phyloP scores from a whole-genome alignment of 495 filamentous ascomycete genomes.

The Hypoxylon fuscum region DNA sequence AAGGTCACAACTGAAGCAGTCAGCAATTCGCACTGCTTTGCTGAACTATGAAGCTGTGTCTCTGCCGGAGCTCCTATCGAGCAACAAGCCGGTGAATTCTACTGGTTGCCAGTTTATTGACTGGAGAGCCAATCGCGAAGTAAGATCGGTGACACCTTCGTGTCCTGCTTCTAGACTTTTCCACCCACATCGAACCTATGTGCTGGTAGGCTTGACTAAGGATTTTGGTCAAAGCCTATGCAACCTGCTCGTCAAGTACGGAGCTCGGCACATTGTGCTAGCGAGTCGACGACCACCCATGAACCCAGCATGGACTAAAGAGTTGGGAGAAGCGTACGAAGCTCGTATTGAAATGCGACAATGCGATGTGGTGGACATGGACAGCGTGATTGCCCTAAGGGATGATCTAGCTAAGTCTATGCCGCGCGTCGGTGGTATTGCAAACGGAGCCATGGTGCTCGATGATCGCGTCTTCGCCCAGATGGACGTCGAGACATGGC shows the following conservation, averaged over 20 bases:
- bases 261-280: constrained; percentile 63
- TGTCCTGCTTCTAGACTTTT: constrained; percentile 37
- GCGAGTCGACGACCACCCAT: constrained; percentile 65
- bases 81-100: background rate
- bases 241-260: constrained; percentile 62
- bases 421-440: constrained; percentile 56
- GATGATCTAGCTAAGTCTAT: constrained; percentile 30
- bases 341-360: constrained; percentile 46
- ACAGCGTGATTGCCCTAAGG: constrained; percentile 43
- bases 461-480: constrained; percentile 57
- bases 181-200: constrained; percentile 59
- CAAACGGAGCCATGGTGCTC: constrained; percentile 66
- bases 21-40: no score
- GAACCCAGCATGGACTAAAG: constrained; percentile 56
- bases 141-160: constrained; percentile 30
- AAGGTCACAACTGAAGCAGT: no score
- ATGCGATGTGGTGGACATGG: constrained; percentile 48
- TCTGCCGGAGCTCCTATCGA: constrained; percentile 37
- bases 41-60: constrained; percentile 12
- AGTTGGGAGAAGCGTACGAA: constrained; percentile 43
- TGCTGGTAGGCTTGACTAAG: constrained; percentile 65
- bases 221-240: constrained; percentile 68
- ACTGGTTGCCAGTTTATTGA: constrained; percentile 46
- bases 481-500: constrained; percentile 54
- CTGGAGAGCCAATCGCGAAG: constrained; percentile 49